A percentile compares a stretch with the other conserved stretches of the same genome.
Evolutionary conservation across 345 rosid species (phyloP).

Genomic region (Gossypioides kirkii): DNA sequence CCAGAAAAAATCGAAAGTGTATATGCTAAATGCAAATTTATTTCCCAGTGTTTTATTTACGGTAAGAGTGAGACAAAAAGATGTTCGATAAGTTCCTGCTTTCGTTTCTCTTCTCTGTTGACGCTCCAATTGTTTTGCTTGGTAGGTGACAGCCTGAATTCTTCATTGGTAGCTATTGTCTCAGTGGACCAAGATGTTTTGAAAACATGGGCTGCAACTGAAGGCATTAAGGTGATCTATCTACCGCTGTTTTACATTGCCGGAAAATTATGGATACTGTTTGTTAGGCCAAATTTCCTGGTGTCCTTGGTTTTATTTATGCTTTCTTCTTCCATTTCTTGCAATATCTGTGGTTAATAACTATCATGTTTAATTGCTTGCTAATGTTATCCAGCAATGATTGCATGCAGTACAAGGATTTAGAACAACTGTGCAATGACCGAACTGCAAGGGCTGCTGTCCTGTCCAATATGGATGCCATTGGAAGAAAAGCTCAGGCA

Average conservation of each 20-base stretch:
- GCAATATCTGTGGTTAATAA: not conserved
- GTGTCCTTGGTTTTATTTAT: too few relatives aligned
- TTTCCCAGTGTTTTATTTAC: conserved; percentile 76
- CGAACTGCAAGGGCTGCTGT: conserved; percentile 72
- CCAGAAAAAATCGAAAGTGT: conserved; percentile 98
- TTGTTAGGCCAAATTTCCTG: not conserved
- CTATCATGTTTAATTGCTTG: not conserved
- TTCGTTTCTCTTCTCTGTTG: conserved; percentile 8
- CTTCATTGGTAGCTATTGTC: conserved; percentile 77
- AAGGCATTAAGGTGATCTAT: conserved; percentile 67
- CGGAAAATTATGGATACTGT: not conserved
- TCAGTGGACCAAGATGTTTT: conserved; percentile 76
- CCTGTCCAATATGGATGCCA: conserved; percentile 67
- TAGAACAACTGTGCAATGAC: conserved; percentile 64
- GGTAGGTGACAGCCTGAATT: conserved; percentile 90
- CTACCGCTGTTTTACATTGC: not conserved
- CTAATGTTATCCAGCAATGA: not conserved
- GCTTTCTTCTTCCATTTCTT: too few relatives aligned
- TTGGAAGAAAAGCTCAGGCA: conserved; percentile 90
- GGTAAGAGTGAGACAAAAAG: conserved; percentile 36
- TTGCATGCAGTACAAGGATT: conserved; percentile 45
- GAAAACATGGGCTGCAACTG: conserved; percentile 76
- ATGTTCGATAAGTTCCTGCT: not conserved
- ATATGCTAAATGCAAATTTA: conserved; percentile 78
- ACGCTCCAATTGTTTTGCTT: conserved; percentile 14